Evolutionary conservation across 805 yeast species (phyloP).

Genomic region (Phaffomyces opuntiae): DNA sequence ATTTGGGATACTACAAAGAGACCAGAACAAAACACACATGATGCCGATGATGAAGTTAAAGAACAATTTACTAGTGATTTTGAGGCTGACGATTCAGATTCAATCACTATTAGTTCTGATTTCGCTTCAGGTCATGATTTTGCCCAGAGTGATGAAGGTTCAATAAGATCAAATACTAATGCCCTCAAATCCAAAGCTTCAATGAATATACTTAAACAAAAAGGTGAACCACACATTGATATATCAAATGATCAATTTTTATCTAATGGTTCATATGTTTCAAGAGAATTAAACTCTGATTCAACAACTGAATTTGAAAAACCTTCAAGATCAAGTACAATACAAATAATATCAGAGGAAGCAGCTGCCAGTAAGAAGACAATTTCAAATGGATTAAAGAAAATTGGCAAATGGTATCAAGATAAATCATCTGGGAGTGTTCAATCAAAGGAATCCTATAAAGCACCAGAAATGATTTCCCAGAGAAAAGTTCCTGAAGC

Average conservation of each 20-base stretch:
- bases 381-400: slow-evolving; percentile 42
- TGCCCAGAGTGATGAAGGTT: slow-evolving; percentile 7
- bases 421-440: slow-evolving; percentile 20
- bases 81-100: slow-evolving; percentile 7
- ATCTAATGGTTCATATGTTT: slow-evolving; percentile 23
- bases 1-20: slow-evolving; percentile 60
- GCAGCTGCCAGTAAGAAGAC: slow-evolving; percentile 29
- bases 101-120: slow-evolving; percentile 1
- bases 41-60: slow-evolving; percentile 6
- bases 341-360: slow-evolving; percentile 19
- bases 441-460: slow-evolving; percentile 19
- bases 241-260: slow-evolving; percentile 24
- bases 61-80: slow-evolving; percentile 1
- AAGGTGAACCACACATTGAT: slow-evolving; percentile 17
- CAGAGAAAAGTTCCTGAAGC: slow-evolving; percentile 35
- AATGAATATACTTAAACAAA: slow-evolving; percentile 7
- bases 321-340: slow-evolving; percentile 5
- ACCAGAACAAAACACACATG: slow-evolving; percentile 9
- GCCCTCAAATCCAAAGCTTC: slow-evolving; percentile 5
- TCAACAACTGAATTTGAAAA: background rate
- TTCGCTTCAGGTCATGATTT: slow-evolving; percentile 3
- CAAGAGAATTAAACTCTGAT: slow-evolving; percentile 2
- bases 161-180: slow-evolving; percentile 10
- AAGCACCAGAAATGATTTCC: slow-evolving; percentile 64
- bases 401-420: slow-evolving; percentile 65